phyloP scores from a whole-genome alignment of 1,284 basidiomycete species.

The Cryptococcus sp. region DNA sequence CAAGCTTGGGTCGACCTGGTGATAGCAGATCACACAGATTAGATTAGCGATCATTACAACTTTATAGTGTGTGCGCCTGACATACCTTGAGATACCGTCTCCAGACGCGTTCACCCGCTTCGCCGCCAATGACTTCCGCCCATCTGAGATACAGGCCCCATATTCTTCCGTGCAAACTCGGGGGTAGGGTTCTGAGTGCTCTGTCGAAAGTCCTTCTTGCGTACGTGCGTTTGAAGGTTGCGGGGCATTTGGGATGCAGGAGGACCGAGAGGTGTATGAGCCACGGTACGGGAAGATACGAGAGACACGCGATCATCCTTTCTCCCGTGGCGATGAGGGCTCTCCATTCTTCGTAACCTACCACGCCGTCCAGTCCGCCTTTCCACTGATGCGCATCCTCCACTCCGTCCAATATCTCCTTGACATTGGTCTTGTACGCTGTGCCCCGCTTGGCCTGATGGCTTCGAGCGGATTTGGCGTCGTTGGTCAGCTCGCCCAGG shows the following conservation, averaged over 20 bases:
- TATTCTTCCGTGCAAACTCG: constrained; percentile 88
- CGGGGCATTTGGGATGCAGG: constrained; percentile 85
- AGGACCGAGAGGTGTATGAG: constrained; percentile 88
- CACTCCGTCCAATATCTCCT: constrained; percentile 81
- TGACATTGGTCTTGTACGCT: constrained; percentile 77
- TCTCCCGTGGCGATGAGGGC: constrained; percentile 85
- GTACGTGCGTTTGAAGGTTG: constrained; percentile 81
- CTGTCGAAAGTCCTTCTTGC: constrained; percentile 93
- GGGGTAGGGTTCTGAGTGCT: constrained; percentile 88
- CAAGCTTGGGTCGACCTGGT: constrained; percentile 71
- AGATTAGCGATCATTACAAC: constrained; percentile 2
- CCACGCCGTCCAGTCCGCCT: constrained; percentile 77
- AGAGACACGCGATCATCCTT: constrained; percentile 89
- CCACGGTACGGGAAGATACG: constrained; percentile 85
- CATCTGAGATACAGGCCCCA: constrained; percentile 95
- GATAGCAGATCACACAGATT: background rate
- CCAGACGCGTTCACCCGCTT: constrained; percentile 83
- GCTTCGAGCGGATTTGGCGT: constrained; percentile 52
- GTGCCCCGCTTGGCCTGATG: constrained; percentile 71
- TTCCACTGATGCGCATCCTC: constrained; percentile 86
- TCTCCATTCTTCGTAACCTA: constrained; percentile 96
- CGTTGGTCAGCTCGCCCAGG: constrained; percentile 63
- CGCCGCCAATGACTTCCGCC: constrained; percentile 83
- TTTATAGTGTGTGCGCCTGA: constrained; percentile 2
- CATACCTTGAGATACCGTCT: constrained; percentile 76